These are phyloP conservation scores for Massarina eburnea DNA, from an alignment of 2,329 filamentous ascomycete genomes.

Conservation along the genomic window DNA sequence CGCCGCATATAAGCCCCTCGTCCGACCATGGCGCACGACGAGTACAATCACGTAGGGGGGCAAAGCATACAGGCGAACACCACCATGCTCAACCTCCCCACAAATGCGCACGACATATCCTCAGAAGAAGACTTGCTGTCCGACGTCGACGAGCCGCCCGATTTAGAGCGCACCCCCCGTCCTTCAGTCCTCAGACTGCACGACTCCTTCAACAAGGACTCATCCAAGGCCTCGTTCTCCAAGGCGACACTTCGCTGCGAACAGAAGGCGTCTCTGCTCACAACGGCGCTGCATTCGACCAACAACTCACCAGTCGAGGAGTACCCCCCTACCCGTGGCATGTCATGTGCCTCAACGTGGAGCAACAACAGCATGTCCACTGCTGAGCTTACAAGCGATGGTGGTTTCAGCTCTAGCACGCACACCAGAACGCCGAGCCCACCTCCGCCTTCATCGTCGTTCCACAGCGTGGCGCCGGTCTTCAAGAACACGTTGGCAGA, in stretches of 20 bases:
- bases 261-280: constrained; percentile 79
- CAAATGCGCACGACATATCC: constrained; percentile 24
- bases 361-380: constrained; percentile 84
- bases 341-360: constrained; percentile 65
- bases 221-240: constrained; percentile 43
- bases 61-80: constrained; percentile 34
- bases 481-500: constrained; percentile 44
- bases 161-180: constrained; percentile 59
- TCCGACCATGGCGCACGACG: constrained; percentile 35
- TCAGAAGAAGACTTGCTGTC: constrained; percentile 66
- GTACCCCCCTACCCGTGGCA: constrained; percentile 44
- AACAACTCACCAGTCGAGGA: constrained; percentile 45
- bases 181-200: constrained; percentile 40
- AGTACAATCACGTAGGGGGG: constrained; percentile 29
- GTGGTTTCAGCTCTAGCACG: constrained; percentile 78
- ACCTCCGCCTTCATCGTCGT: constrained; percentile 64
- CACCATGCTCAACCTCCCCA: constrained; percentile 25
- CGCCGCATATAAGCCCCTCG: neutral
- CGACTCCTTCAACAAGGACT: constrained; percentile 37
- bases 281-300: constrained; percentile 69
- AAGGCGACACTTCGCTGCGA: constrained; percentile 54
- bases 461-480: constrained; percentile 39
- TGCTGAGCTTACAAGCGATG: constrained; percentile 92
- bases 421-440: constrained; percentile 86
- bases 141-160: constrained; percentile 88